These are phyloP conservation scores for Passiflora organensis DNA, from an alignment of 345 rosid genomes.

Conservation along the genomic window DNA sequence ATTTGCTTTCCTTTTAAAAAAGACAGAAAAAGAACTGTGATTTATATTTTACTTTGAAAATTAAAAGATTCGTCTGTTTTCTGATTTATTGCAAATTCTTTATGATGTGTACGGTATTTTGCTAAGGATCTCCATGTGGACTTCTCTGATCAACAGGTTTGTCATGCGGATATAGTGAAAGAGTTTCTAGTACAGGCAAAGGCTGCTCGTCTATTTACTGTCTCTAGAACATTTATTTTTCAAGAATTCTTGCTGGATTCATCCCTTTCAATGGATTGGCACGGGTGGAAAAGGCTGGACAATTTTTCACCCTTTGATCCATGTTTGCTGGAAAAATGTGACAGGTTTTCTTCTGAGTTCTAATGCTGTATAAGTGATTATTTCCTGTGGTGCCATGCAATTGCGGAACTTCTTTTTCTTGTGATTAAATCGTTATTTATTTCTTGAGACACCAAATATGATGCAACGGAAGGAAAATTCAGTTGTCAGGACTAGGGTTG, in stretches of 20 bases:
- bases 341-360: constrained; percentile 41
- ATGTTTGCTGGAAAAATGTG: constrained; percentile 56
- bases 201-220: constrained; percentile 55
- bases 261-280: constrained; percentile 58
- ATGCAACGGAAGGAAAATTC: no score
- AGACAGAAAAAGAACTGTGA: no score
- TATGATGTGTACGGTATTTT: no score
- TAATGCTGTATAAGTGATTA: neutral
- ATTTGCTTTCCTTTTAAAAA: neutral
- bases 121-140: no score
- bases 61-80: no score
- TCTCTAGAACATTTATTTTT: constrained; percentile 45
- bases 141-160: constrained; percentile 46
- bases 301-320: constrained; percentile 89
- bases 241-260: constrained; percentile 44
- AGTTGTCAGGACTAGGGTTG: no score
- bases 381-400: no score
- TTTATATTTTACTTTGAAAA: no score
- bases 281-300: constrained; percentile 80
- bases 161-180: constrained; percentile 68
- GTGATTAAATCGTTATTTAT: no score
- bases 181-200: constrained; percentile 82
- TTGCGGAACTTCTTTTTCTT: no score
- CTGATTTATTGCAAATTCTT: no score
- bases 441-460: no score